phyloP scores from a whole-genome alignment of 177 flowering plant species.

The Vitis hybrid region DNA sequence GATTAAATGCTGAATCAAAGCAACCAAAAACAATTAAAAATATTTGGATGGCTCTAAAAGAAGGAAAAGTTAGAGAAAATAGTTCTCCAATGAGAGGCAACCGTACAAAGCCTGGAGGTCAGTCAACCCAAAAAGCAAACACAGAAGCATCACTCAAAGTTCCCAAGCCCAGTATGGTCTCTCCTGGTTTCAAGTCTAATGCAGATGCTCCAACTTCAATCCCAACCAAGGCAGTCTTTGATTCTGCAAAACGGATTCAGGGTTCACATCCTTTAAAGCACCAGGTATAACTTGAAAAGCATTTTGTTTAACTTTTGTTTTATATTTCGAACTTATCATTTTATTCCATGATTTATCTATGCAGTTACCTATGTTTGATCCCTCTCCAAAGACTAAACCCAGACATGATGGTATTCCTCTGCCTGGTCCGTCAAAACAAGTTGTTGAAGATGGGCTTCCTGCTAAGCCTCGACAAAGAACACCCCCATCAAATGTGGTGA shows the following conservation, averaged over 20 bases:
- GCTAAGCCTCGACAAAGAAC: constrained; percentile 57
- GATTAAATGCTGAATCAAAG: constrained; percentile 43
- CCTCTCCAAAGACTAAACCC: constrained; percentile 63
- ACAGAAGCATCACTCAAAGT: constrained; percentile 57
- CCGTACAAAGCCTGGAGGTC: constrained; percentile 46
- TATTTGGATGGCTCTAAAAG: constrained; percentile 78
- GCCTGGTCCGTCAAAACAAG: constrained; percentile 46
- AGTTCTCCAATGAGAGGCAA: constrained; percentile 82
- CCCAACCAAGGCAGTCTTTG: constrained; percentile 43
- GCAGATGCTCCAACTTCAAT: constrained; percentile 33
- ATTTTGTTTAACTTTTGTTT: too few species aligned
- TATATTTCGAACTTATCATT: too few species aligned
- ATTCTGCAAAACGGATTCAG: constrained; percentile 48
- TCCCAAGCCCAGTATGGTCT: constrained; percentile 41
- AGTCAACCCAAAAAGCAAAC: constrained; percentile 40
- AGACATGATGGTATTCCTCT: constrained; percentile 64
- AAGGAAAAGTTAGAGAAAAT: constrained; percentile 74
- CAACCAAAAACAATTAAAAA: constrained; percentile 71
- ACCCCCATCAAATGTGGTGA: constrained; percentile 45
- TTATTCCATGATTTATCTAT: constrained; percentile 1
- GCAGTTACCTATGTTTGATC: constrained; percentile 63
- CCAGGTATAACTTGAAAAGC: constrained; percentile 43
- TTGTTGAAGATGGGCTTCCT: constrained; percentile 55
- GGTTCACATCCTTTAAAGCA: constrained; percentile 55
- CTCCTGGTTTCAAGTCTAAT: constrained; percentile 48